phyloP scores from a whole-genome alignment of 148 eudicot genomes.

The Hydrangea macrophylla region DNA sequence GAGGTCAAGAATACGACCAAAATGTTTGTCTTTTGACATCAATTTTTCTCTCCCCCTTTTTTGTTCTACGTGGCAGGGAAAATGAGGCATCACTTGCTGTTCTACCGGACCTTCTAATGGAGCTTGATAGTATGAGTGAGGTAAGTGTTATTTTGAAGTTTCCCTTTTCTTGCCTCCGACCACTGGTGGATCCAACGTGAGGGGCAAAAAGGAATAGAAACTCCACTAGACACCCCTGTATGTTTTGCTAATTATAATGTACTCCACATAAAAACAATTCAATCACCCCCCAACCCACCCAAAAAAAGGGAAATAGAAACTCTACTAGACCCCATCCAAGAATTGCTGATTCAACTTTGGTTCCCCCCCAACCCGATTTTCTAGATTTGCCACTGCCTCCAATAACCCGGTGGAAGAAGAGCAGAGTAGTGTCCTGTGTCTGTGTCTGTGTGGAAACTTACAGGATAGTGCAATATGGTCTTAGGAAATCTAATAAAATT shows the following conservation, averaged over 20 bases:
- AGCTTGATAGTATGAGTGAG: conserved; percentile 91
- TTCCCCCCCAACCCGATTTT: too few relatives aligned
- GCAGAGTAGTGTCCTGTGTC: not conserved
- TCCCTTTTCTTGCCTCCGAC: not conserved
- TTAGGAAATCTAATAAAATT: not conserved
- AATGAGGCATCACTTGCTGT: conserved; percentile 98
- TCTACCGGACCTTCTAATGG: conserved; percentile 79
- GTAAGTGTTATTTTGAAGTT: conserved; percentile 26
- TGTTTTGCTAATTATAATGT: too few relatives aligned
- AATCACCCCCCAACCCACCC: too few relatives aligned
- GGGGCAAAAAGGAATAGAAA: too few relatives aligned
- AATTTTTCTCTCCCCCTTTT: not conserved
- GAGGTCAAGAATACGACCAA: too few relatives aligned
- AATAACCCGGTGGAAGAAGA: not conserved
- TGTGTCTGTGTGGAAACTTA: not conserved
- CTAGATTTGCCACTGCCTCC: too few relatives aligned
- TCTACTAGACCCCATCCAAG: too few relatives aligned
- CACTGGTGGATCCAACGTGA: too few relatives aligned
- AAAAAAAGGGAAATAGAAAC: too few relatives aligned
- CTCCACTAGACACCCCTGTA: too few relatives aligned
- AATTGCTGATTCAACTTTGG: too few relatives aligned
- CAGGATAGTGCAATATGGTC: not conserved
- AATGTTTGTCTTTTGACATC: not conserved
- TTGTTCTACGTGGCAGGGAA: conserved; percentile 49
- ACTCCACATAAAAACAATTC: too few relatives aligned